Conservation (phyloP, 192 early-diverging fungal species). For the Backusella sp. region DNA sequence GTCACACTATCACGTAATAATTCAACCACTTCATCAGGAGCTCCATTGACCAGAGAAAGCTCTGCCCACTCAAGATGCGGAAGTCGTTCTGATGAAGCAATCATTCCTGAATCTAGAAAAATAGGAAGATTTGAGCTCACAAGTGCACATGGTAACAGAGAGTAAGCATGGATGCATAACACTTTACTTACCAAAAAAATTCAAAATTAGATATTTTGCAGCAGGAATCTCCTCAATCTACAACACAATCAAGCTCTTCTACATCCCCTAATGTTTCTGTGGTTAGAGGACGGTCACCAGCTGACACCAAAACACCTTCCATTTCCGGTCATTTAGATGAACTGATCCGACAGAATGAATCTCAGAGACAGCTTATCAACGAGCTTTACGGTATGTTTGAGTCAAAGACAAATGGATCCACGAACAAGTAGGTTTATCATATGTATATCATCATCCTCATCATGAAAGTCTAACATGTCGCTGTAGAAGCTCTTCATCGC, state of each 20-base stretch:
- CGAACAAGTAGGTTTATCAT: neutral
- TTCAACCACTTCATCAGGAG: neutral
- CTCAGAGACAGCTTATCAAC: conserved; percentile 34
- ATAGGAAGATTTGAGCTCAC: conserved; percentile 32
- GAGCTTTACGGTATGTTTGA: conserved; percentile 27
- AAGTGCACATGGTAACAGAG: neutral
- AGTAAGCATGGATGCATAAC: neutral
- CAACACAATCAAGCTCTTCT: conserved; percentile 27
- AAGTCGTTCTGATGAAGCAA: neutral
- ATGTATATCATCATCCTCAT: neutral
- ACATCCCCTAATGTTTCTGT: conserved; percentile 16
- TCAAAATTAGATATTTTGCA: neutral
- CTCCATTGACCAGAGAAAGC: neutral
- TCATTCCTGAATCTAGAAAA: conserved; percentile 24
- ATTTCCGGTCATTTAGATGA: conserved; percentile 38
- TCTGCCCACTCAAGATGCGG: conserved; percentile 1
- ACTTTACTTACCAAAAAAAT: neutral
- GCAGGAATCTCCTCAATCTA: conserved; percentile 34
- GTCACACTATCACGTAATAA: conserved; percentile 27
- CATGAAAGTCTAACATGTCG: neutral
- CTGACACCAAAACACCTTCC: conserved; percentile 13
- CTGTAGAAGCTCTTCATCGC: neutral
- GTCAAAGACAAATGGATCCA: neutral
- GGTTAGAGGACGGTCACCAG: conserved; percentile 24
- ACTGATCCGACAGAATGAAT: conserved; percentile 47